phyloP scores from a whole-genome alignment of 1,139 yeast genomes.

The Suhomyces ambrosiae region DNA sequence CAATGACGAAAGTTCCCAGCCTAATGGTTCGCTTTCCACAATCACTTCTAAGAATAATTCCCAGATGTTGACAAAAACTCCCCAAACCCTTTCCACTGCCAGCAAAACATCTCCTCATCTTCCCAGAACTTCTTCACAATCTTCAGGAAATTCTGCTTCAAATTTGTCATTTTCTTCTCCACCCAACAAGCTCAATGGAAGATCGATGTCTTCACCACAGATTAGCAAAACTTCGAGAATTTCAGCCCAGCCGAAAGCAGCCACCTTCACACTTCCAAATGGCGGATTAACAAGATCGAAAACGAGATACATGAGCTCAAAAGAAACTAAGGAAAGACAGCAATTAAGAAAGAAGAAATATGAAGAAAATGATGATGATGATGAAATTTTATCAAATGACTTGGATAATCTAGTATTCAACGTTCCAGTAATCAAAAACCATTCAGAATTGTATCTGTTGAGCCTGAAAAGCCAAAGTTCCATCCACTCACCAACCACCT shows the following conservation, averaged over 20 bases:
- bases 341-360: constrained; percentile 43
- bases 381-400: constrained; percentile 42
- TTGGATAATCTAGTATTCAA: constrained; percentile 43
- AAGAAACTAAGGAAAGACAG: constrained; percentile 44
- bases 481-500: constrained; percentile 11
- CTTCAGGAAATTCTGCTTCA: constrained; percentile 9
- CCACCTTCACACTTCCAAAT: constrained; percentile 5
- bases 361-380: constrained; percentile 49
- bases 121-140: constrained; percentile 4
- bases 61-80: constrained; percentile 2
- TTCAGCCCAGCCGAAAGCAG: constrained; percentile 4
- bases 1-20: constrained; percentile 1
- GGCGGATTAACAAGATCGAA: constrained; percentile 29
- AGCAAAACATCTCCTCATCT: constrained; percentile 4
- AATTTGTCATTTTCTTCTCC: constrained; percentile 5
- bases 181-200: constrained; percentile 1
- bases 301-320: constrained; percentile 36
- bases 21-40: constrained; percentile 27
- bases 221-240: constrained; percentile 2
- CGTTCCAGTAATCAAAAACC: constrained; percentile 46
- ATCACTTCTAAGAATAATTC: constrained; percentile 21
- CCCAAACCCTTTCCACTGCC: constrained; percentile 1
- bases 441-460: constrained; percentile 35
- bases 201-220: constrained; percentile 10
- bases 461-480: constrained; percentile 8